phyloP scores from a whole-genome alignment of 768 basidiomycete species.

The Leucosporidium yakuticum region DNA sequence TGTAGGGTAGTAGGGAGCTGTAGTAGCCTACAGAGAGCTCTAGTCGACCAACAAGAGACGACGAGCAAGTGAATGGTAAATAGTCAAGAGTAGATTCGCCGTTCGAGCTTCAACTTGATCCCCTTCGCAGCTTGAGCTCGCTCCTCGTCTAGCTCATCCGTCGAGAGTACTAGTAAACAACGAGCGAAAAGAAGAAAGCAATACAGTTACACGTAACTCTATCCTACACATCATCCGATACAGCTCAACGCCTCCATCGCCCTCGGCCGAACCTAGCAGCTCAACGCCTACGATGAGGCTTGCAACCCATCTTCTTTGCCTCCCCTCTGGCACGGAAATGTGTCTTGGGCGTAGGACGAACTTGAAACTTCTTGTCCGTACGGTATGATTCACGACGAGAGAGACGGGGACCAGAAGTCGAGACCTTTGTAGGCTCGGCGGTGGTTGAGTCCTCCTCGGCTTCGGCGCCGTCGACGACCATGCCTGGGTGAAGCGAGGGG shows the following conservation, averaged over 20 bases:
- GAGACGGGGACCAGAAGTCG: conserved; percentile 43
- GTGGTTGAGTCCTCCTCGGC: conserved; percentile 4
- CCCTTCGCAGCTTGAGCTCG: no score
- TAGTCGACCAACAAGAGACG: no score
- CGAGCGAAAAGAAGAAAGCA: no score
- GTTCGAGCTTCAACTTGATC: no score
- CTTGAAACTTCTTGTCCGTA: conserved; percentile 39
- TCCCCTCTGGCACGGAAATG: conserved; percentile 18
- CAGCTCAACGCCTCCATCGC: background rate
- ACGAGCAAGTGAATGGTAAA: no score
- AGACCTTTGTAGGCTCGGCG: conserved; percentile 37
- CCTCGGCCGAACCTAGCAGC: background rate
- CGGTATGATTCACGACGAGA: conserved; percentile 43
- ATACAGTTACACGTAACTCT: no score
- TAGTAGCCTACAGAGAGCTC: no score
- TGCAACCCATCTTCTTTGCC: conserved; percentile 30
- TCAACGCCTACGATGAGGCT: conserved; percentile 31
- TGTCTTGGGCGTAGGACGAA: conserved; percentile 25
- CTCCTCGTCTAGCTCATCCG: no score
- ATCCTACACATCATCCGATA: background rate
- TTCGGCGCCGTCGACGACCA: conserved; percentile 16
- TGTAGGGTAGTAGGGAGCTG: no score
- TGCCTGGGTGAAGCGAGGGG: no score
- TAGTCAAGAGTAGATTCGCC: no score
- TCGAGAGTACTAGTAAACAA: no score